A percentile compares a stretch with the other conserved stretches of the same genome.
Evolutionary conservation across 1,284 basidiomycete species (phyloP).

Genomic region (Malassezia dermatis): DNA sequence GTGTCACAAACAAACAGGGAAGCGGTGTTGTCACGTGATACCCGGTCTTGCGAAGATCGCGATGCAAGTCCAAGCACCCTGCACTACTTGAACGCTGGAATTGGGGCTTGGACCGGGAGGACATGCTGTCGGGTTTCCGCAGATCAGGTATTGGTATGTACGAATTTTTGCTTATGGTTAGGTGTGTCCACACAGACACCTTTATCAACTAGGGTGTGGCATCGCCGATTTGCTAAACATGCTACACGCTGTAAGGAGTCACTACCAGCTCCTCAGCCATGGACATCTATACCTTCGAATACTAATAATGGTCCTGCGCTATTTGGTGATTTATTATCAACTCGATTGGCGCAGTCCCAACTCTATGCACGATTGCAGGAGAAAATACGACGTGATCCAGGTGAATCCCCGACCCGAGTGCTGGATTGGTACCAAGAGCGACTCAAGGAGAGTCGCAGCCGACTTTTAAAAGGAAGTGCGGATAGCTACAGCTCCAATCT

Average conservation of each 20-base stretch:
- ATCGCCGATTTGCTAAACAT: background rate
- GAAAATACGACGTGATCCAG: background rate
- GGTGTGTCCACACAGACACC: background rate
- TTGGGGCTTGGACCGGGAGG: background rate
- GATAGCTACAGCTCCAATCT: background rate
- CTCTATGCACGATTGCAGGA: background rate
- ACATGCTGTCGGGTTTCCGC: background rate
- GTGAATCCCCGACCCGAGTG: background rate
- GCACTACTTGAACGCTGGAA: background rate
- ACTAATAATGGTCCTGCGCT: background rate
- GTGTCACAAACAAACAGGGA: background rate
- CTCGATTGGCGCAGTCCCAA: background rate
- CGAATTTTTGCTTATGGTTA: background rate
- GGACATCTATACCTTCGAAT: background rate
- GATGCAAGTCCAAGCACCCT: background rate
- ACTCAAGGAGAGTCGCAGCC: conserved; percentile 11
- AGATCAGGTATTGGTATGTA: background rate
- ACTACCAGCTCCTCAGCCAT: background rate
- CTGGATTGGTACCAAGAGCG: conserved; percentile 12
- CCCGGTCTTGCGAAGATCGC: background rate
- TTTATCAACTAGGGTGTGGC: background rate
- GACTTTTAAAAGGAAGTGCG: conserved; percentile 2
- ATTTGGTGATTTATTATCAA: background rate
- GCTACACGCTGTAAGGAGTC: background rate
- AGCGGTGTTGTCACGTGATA: conserved; percentile 3